A percentile compares a stretch with the other conserved stretches of the same genome.
Evolutionary conservation across 2,329 filamentous ascomycete species (phyloP).

Genomic region (Penicillium olsonii): DNA sequence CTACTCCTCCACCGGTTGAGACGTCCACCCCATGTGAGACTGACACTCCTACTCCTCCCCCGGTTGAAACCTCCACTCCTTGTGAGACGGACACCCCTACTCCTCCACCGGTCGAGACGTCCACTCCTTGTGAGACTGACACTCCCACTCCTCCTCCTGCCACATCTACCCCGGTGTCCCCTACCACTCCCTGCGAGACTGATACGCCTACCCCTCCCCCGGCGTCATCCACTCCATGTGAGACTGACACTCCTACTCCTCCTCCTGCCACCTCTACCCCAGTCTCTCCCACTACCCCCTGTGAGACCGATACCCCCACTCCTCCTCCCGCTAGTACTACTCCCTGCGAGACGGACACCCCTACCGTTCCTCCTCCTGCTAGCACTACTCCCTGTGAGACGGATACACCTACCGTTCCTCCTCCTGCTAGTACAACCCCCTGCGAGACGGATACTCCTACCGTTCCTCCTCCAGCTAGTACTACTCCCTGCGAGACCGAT

Average conservation of each 20-base stretch:
- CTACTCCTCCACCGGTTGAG: not conserved
- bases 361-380: not conserved
- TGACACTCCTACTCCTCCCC: not conserved
- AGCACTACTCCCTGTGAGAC: constrained; percentile 9
- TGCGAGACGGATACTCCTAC: constrained; percentile 10
- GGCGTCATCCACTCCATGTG: constrained; percentile 1
- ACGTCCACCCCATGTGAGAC: constrained; percentile 10
- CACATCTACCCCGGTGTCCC: not conserved
- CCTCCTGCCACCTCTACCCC: constrained; percentile 5
- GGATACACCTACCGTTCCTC: constrained; percentile 3
- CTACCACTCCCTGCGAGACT: constrained; percentile 8
- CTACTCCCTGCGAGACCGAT: constrained; percentile 5
- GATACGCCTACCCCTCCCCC: constrained; percentile 1
- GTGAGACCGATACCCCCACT: constrained; percentile 6
- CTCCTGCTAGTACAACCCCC: constrained; percentile 8
- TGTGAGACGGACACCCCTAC: not conserved
- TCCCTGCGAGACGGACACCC: constrained; percentile 9
- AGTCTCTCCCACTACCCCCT: constrained; percentile 4
- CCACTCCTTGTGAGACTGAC: constrained; percentile 9
- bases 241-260: constrained; percentile 3
- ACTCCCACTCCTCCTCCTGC: constrained; percentile 2
- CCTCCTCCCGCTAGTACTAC: constrained; percentile 10
- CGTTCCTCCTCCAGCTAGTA: constrained; percentile 2
- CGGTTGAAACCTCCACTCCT: not conserved
- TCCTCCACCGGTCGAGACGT: not conserved